phyloP scores from a whole-genome alignment of 2,329 filamentous ascomycete species.

The Paracorniculantispora psalliotae region DNA sequence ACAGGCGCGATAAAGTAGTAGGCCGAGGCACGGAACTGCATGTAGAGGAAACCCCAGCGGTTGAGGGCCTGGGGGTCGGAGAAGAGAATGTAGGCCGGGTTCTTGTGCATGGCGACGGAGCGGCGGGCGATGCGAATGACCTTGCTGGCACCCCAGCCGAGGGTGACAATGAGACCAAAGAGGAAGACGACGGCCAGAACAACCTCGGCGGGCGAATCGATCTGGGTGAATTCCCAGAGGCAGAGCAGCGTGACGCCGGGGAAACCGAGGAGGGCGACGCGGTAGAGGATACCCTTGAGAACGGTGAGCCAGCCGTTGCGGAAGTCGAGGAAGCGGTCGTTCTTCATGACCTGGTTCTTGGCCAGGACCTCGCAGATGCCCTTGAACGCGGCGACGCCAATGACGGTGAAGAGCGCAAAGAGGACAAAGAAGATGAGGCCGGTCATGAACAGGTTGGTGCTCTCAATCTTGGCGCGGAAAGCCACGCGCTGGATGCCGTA shows the following conservation, averaged over 20 bases:
- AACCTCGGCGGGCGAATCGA: constrained; percentile 80
- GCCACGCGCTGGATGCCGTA: constrained; percentile 85
- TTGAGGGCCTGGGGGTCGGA: constrained; percentile 91
- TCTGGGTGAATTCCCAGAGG: constrained; percentile 86
- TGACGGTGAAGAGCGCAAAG: constrained; percentile 70
- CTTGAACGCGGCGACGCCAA: constrained; percentile 76
- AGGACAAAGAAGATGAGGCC: constrained; percentile 84
- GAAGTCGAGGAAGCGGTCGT: constrained; percentile 87
- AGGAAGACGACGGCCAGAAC: constrained; percentile 87
- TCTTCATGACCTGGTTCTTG: constrained; percentile 72
- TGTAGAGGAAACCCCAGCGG: constrained; percentile 98
- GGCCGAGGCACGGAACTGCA: constrained; percentile 90
- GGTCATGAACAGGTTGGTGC: constrained; percentile 90
- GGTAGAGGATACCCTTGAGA: constrained; percentile 89
- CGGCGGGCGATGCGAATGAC: constrained; percentile 84
- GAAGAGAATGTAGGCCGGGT: constrained; percentile 94
- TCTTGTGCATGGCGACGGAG: constrained; percentile 88
- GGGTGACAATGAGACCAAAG: constrained; percentile 69
- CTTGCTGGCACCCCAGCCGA: constrained; percentile 84
- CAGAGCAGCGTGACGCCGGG: constrained; percentile 87
- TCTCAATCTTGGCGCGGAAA: constrained; percentile 79
- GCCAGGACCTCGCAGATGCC: constrained; percentile 70
- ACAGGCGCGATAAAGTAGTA: constrained; percentile 91
- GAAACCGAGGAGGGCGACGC: constrained; percentile 84
- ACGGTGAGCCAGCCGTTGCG: constrained; percentile 91